Percentiles rank a stretch among this genome's conserved stretches.
Conservation (phyloP, 2,329 filamentous ascomycete genomes). For the Nemania sp. region DNA sequence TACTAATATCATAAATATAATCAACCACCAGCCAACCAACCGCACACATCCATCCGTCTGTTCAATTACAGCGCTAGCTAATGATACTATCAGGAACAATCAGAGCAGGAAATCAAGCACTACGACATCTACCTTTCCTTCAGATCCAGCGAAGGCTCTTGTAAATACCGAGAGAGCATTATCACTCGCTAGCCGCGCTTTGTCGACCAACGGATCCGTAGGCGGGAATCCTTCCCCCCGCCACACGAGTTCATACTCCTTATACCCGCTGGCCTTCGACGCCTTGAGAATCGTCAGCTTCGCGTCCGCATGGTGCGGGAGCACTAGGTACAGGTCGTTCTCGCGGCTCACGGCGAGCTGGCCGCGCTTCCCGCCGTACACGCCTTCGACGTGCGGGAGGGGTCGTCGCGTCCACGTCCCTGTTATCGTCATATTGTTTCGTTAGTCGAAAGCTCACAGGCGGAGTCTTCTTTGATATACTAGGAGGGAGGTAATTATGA, state of each 20-base stretch:
- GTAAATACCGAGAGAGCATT: conserved; percentile 44
- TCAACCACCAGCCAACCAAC: not conserved
- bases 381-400: conserved; percentile 38
- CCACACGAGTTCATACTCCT: conserved; percentile 44
- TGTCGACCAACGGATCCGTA: conserved; percentile 46
- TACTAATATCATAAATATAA: conserved; percentile 13
- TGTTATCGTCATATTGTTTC: conserved; percentile 18
- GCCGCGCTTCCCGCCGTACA: conserved; percentile 42
- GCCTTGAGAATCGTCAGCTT: conserved; percentile 41
- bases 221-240: conserved; percentile 39
- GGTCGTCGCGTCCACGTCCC: conserved; percentile 41
- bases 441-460: too few relatives aligned
- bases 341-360: conserved; percentile 41
- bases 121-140: conserved; percentile 34
- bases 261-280: conserved; percentile 35
- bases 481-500: conserved; percentile 7
- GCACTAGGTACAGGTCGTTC: conserved; percentile 43
- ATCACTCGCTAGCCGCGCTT: conserved; percentile 41
- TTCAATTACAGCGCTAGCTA: too few relatives aligned
- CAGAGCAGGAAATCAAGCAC: conserved; percentile 44
- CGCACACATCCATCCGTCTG: not conserved
- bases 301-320: conserved; percentile 40
- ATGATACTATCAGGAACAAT: not conserved
- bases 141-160: conserved; percentile 22
- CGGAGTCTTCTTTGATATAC: too few relatives aligned